phyloP scores from a whole-genome alignment of 75 land plant species.

The Selaginella tamariscina region DNA sequence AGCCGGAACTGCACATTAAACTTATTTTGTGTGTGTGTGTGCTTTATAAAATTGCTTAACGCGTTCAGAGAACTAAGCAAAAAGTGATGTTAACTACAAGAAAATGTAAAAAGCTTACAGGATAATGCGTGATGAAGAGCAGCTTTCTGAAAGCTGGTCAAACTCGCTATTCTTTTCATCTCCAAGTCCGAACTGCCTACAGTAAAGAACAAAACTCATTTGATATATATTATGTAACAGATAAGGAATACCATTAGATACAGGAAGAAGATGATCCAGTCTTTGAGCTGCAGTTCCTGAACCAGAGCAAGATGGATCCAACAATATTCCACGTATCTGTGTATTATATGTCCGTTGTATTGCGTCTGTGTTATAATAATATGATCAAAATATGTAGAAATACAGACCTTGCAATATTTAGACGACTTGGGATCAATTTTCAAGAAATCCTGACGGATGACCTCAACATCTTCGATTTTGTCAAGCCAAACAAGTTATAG shows the following conservation, averaged over 20 bases:
- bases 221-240: too few relatives aligned
- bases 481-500: not conserved
- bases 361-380: not conserved
- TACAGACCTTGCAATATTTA: conserved; percentile 41
- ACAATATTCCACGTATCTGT: conserved; percentile 72
- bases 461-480: conserved; percentile 41
- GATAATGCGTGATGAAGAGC: conserved; percentile 77
- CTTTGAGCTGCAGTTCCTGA: conserved; percentile 67
- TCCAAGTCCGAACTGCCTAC: conserved; percentile 19
- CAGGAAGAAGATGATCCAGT: conserved; percentile 86
- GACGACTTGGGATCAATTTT: conserved; percentile 36
- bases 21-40: not conserved
- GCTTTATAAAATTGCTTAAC: not conserved
- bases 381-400: not conserved
- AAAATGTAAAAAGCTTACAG: conserved; percentile 30
- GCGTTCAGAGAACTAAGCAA: not conserved
- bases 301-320: conserved; percentile 97
- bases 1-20: conserved; percentile 52
- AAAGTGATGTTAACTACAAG: not conserved
- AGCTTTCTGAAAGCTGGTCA: conserved; percentile 63
- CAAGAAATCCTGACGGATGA: conserved; percentile 62
- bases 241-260: conserved; percentile 24
- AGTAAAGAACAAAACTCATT: conserved; percentile 20
- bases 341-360: conserved; percentile 9
- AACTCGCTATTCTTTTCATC: conserved; percentile 38